phyloP scores from a whole-genome alignment of 352 stramenopile species.

The Globisporangium nagaii region DNA sequence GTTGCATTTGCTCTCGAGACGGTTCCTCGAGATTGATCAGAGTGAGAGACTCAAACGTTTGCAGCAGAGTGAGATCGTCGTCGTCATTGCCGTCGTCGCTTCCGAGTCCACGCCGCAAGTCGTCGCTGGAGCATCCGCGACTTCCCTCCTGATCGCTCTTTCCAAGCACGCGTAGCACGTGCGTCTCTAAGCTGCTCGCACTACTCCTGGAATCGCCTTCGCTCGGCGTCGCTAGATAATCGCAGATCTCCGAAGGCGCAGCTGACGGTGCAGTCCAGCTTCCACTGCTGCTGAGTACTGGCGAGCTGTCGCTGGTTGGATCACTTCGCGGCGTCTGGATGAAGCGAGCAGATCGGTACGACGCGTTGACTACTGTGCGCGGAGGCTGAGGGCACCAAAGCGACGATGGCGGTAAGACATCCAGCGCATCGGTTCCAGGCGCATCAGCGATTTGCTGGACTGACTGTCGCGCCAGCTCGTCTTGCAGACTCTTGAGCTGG shows the following conservation, averaged over 20 bases:
- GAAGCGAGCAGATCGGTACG: constrained; percentile 5
- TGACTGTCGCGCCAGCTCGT: constrained; percentile 11
- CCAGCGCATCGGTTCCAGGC: neutral
- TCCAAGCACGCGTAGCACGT: constrained; percentile 16
- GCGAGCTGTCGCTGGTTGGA: neutral
- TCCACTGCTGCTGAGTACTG: neutral
- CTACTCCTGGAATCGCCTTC: constrained; percentile 2
- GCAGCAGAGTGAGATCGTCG: constrained; percentile 4
- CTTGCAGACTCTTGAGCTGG: constrained; percentile 30
- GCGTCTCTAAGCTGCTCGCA: constrained; percentile 27
- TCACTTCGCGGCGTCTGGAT: neutral
- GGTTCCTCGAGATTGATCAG: neutral
- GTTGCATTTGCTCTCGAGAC: neutral
- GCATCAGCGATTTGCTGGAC: neutral
- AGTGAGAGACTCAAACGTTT: neutral
- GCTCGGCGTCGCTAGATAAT: neutral
- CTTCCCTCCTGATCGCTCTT: neutral
- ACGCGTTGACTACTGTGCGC: neutral
- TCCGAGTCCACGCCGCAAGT: neutral
- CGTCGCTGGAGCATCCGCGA: neutral
- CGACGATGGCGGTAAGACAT: neutral
- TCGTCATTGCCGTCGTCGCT: neutral
- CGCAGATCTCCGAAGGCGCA: neutral
- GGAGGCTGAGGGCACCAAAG: constrained; percentile 15
- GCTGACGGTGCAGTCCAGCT: neutral